Conservation (phyloP, 768 basidiomycete species). For the Gymnopilus dilepis region DNA sequence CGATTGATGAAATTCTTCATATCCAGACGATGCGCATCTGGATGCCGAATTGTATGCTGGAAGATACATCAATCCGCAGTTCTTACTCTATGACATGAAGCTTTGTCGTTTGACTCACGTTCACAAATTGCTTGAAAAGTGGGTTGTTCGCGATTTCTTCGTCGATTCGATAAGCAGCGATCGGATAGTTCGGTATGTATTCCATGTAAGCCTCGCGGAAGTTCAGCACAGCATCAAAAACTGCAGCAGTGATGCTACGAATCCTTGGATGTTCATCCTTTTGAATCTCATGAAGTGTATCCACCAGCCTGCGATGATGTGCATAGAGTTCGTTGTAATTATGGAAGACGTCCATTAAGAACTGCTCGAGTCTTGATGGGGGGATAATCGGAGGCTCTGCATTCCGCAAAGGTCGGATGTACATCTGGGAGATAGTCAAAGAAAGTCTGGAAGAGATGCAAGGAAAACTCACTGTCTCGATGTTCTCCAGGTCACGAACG, state of each 20-base stretch:
- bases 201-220: conserved; percentile 94
- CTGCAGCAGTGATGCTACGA: conserved; percentile 79
- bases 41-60: conserved; percentile 60
- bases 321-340: conserved; percentile 79
- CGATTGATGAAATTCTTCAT: conserved; percentile 94
- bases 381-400: conserved; percentile 83
- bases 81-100: not conserved
- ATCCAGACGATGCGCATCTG: conserved; percentile 80
- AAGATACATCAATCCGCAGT: not conserved
- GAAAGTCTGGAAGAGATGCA: not conserved
- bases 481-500: conserved; percentile 91
- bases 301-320: conserved; percentile 79
- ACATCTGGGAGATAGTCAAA: conserved; percentile 63
- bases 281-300: conserved; percentile 84
- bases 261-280: conserved; percentile 86
- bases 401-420: conserved; percentile 74
- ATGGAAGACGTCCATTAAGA: conserved; percentile 88
- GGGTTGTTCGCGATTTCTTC: conserved; percentile 85
- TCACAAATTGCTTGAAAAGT: conserved; percentile 79
- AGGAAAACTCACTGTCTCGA: conserved; percentile 66
- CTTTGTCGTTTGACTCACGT: conserved; percentile 51
- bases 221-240: conserved; percentile 88
- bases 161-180: conserved; percentile 86
- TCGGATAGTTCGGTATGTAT: conserved; percentile 91
- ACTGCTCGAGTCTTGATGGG: conserved; percentile 68